Percentiles rank a stretch among this genome's conserved stretches.
Evolutionary conservation across 2,329 filamentous ascomycete species (phyloP).

Genomic region (Amauroascus niger): DNA sequence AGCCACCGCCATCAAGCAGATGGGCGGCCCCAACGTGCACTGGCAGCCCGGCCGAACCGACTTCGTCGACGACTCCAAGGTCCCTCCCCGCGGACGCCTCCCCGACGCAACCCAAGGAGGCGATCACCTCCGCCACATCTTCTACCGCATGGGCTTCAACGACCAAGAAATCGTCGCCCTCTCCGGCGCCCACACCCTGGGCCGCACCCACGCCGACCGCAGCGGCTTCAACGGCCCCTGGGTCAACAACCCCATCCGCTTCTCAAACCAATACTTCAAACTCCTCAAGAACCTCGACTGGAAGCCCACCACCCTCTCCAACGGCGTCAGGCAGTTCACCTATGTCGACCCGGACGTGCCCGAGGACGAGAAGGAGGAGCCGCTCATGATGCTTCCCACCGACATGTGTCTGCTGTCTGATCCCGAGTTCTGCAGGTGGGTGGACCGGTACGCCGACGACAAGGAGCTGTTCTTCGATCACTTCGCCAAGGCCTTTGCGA

Average conservation of each 20-base stretch:
- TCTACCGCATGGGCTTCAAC: conserved; percentile 52
- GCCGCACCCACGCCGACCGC: conserved; percentile 47
- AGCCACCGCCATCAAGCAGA: conserved; percentile 48
- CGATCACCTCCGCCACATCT: conserved; percentile 48
- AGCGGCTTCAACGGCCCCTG: conserved; percentile 51
- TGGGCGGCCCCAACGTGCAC: conserved; percentile 49
- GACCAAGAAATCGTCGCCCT: conserved; percentile 53
- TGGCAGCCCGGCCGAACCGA: conserved; percentile 54
- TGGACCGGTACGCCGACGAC: conserved; percentile 50
- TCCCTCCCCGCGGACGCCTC: conserved; percentile 49
- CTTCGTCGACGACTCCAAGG: conserved; percentile 50
- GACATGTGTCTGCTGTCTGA: conserved; percentile 52
- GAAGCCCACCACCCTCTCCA: conserved; percentile 45
- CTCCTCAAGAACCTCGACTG: conserved; percentile 45
- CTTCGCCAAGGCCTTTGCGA: conserved; percentile 50
- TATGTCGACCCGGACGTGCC: conserved; percentile 48
- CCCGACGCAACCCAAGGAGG: conserved; percentile 47
- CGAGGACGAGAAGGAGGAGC: conserved; percentile 38
- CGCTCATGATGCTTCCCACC: conserved; percentile 58
- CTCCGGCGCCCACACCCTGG: conserved; percentile 48
- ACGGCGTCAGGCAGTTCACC: conserved; percentile 49
- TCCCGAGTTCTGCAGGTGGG: conserved; percentile 45
- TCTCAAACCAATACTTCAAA: conserved; percentile 50
- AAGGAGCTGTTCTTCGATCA: conserved; percentile 54
- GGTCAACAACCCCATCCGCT: conserved; percentile 51